Evolutionary conservation across 495 filamentous ascomycete species (phyloP), one percentile per base, ranked within the genome.

Genomic region (Xanthoparmelia taractica): DNA sequence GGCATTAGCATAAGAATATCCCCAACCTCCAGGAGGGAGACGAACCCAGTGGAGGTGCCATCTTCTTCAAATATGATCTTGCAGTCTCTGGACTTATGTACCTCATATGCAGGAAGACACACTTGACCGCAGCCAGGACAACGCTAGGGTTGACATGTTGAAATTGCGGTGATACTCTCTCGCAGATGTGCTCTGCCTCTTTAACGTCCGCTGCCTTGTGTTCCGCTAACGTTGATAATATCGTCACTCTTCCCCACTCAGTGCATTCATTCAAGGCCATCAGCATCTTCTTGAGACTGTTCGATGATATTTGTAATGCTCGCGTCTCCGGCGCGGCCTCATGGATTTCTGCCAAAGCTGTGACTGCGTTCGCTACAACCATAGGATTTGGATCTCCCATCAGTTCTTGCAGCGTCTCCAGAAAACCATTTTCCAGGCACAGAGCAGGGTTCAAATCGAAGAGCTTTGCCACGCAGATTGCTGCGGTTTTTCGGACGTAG

Each of bases 201-300:
- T 95, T 96, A 50, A 92, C 83, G 72, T 97, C 94, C 20, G 78
- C 71, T 0, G 93, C 85, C 59, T 85, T 86, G 70, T 97, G 96
- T 61, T 96, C 89, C 4, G 95, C 90, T 41, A 99, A 77, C 0
- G 91, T 96, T 20, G 86, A 85, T 52, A 99, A 78, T 63, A 99
- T 96, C 8, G 92, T 97, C 20, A 97, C 91, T 58, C 94, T 80
- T n/a, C 94, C 94, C 94, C 94, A 99, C 76, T 99, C 94, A 15
- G 95, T 97, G 72, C 94, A 99, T 75, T 99, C 94, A 68, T 96
- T 97, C 65, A 99, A 74, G 0, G 94, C 94, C 91, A 97, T 93
- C 33, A 98, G 76, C 73, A 98, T 81, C 76, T 96, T 97, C 77
- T 96, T 96, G 61, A 98, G 80, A 2, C 85, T 91, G 33, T 84